Conservation (phyloP, 805 yeast species). For the Candida sanyiensis region DNA sequence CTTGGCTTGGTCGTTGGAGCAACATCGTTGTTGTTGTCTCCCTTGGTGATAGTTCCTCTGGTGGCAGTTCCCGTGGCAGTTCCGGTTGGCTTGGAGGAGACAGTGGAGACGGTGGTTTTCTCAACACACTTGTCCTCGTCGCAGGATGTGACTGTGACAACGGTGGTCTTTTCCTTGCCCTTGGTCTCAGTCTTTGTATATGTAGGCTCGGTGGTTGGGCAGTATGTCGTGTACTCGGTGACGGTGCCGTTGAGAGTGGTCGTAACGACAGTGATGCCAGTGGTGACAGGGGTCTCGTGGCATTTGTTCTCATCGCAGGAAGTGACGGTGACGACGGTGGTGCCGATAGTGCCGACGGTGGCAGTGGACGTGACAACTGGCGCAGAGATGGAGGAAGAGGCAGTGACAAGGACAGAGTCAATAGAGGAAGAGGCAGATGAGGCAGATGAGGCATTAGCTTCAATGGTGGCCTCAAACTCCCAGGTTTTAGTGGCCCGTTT, state of each 20-base stretch:
- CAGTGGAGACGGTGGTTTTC: not conserved
- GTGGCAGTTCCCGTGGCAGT: not conserved
- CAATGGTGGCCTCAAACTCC: not conserved
- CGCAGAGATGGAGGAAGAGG: not conserved
- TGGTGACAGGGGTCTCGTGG: constrained; percentile 24
- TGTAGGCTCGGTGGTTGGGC: constrained; percentile 14
- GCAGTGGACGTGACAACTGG: not conserved
- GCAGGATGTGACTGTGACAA: not conserved
- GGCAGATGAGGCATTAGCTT: not conserved
- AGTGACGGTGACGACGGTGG: constrained; percentile 19
- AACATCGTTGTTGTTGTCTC: not conserved
- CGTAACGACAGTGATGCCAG: constrained; percentile 29
- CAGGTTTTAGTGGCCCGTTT: constrained; percentile 2
- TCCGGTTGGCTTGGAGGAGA: not conserved
- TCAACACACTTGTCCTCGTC: constrained; percentile 2
- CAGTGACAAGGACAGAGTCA: not conserved
- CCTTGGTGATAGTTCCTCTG: not conserved
- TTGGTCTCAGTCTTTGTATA: constrained; percentile 1
- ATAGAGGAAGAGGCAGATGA: not conserved
- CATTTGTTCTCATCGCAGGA: constrained; percentile 28
- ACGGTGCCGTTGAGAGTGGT: constrained; percentile 25
- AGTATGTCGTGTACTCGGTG: constrained; percentile 26
- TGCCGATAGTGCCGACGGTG: not conserved
- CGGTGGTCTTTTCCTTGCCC: not conserved
- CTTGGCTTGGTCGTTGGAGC: not conserved